These are phyloP conservation scores for Lactarius quietus DNA, from an alignment of 768 basidiomycete genomes.

Conservation along the genomic window DNA sequence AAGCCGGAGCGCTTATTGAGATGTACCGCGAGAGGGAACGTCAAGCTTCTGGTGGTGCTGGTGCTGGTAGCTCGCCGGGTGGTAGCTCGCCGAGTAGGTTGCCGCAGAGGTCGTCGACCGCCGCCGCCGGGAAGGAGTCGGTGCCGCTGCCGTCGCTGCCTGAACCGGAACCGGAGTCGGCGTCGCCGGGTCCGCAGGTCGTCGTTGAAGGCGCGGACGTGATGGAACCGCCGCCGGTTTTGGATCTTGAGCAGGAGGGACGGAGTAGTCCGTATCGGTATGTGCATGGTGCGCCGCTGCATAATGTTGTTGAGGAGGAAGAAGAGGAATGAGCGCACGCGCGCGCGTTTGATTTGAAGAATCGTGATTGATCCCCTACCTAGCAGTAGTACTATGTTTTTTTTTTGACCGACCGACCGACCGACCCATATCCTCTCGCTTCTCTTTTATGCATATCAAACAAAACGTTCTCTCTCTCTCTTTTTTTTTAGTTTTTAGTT, in stretches of 20 bases:
- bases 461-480: too few relatives aligned
- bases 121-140: constrained; percentile 8
- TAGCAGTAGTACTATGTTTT: too few relatives aligned
- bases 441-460: too few relatives aligned
- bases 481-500: too few relatives aligned
- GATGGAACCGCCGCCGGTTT: constrained; percentile 32
- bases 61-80: too few relatives aligned
- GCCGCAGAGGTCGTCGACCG: too few relatives aligned
- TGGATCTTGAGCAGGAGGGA: constrained; percentile 42
- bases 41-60: constrained; percentile 19
- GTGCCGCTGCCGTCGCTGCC: constrained; percentile 19
- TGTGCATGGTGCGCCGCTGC: constrained; percentile 79
- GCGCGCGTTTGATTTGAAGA: too few relatives aligned
- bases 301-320: constrained; percentile 82
- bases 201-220: constrained; percentile 29
- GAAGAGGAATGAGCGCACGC: constrained; percentile 58
- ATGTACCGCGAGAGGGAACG: constrained; percentile 76
- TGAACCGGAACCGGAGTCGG: constrained; percentile 26
- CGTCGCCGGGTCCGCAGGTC: background rate
- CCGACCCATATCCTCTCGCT: background rate
- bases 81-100: background rate
- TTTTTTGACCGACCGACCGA: background rate
- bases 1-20: constrained; percentile 76
- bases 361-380: too few relatives aligned
- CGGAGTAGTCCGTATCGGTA: constrained; percentile 69